phyloP scores from a whole-genome alignment of 176 grass and related monocot species.

The Avena atlantica region DNA sequence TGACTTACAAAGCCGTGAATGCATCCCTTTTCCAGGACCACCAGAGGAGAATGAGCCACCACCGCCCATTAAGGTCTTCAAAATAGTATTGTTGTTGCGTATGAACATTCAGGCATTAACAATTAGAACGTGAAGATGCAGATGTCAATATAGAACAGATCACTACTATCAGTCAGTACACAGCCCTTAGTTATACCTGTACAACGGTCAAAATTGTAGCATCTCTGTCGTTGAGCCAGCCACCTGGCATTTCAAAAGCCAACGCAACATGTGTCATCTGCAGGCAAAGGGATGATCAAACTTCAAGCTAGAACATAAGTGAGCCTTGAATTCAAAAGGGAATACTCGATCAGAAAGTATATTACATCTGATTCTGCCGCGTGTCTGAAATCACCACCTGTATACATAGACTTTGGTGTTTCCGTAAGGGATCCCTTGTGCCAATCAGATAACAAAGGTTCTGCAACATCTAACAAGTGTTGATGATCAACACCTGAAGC shows the following conservation, averaged over 20 bases:
- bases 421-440: slow-evolving; percentile 54
- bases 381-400: slow-evolving; percentile 79
- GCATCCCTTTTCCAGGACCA: slow-evolving; percentile 98
- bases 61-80: slow-evolving; percentile 90
- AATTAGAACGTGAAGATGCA: slow-evolving; percentile 16
- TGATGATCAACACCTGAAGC: slow-evolving; percentile 88
- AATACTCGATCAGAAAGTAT: slow-evolving; percentile 1
- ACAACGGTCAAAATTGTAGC: slow-evolving; percentile 73
- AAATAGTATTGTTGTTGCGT: slow-evolving; percentile 29
- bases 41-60: slow-evolving; percentile 96
- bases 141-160: not conserved
- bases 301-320: slow-evolving; percentile 32
- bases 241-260: slow-evolving; percentile 91
- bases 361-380: slow-evolving; percentile 71
- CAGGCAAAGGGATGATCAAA: slow-evolving; percentile 33
- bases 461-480: slow-evolving; percentile 64
- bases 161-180: slow-evolving; percentile 16
- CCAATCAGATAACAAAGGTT: slow-evolving; percentile 77
- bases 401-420: slow-evolving; percentile 74
- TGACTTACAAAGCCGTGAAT: slow-evolving; percentile 94
- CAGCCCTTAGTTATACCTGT: slow-evolving; percentile 57
- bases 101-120: not conserved
- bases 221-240: slow-evolving; percentile 85
- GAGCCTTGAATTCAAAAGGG: not conserved
- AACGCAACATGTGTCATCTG: slow-evolving; percentile 85